Evolutionary conservation across 306 rosid genomes (phyloP), one percentile per base, ranked within the genome.

Genomic region (Neltuma alba): DNA sequence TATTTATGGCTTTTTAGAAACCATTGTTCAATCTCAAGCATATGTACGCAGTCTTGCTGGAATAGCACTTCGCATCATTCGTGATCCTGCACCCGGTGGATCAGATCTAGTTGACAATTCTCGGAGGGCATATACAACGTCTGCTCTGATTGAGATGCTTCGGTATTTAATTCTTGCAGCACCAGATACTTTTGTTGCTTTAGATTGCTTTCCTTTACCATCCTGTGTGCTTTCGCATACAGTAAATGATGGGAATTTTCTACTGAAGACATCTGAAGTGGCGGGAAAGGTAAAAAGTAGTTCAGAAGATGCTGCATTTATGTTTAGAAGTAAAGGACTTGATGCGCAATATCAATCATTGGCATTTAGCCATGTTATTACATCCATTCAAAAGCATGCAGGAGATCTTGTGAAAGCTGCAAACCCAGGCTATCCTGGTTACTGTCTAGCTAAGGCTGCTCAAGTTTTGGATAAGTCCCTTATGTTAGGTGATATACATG

Each of bases 191-290:
- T 94, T 94, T 88, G 98, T 94, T 67, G 90, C 97, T 71, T 79
- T 92, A 87, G 97, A 94, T 88, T 94, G 97, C 88, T 94, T 94
- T 80, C 98, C 98, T 9, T 83, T 94, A 72, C 97, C 97, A 66
- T 81, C 90, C 14, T 94, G 86, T 91, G 92, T 94, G 58, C 86
- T 86, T 76, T 89, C 97, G 36, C 89, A 89, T 86, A 55, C 90
- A 28, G 83, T 80, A 61, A 89, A 85, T 60, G 97, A 92, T 68
- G 97, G 93, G 72, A 83, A 81, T 87, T 80, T 94, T 79, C 85
- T 75, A 66, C 70, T 87, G 12, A 92, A 91, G 88, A 80, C 87
- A 65, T 79, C 76, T 66, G 98, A 89, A 76, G 93, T 85, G 82
- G 86, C 76, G 12, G 89, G 86, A 41, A 92, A 88, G 87, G 65